Evolutionary conservation across 1,139 yeast genomes (phyloP).

Genomic region (Suhomyces guaymorum): DNA sequence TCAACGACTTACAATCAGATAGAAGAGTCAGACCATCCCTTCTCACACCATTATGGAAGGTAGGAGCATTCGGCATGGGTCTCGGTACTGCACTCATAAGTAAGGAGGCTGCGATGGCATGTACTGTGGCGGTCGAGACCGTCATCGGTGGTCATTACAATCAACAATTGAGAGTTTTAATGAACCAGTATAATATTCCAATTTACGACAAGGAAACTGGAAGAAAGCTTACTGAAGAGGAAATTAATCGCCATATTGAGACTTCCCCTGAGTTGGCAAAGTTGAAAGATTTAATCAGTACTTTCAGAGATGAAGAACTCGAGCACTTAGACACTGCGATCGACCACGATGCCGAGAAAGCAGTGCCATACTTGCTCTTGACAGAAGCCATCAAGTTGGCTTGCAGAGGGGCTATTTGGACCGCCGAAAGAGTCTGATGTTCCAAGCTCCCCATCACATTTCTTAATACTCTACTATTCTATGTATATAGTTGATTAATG

Average conservation of each 20-base stretch:
- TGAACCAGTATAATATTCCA: conserved; percentile 56
- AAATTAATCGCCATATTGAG: conserved; percentile 29
- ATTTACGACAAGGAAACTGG: conserved; percentile 48
- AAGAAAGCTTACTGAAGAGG: conserved; percentile 22
- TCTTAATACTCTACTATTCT: background rate
- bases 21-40: conserved; percentile 89
- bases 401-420: conserved; percentile 85
- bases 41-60: conserved; percentile 89
- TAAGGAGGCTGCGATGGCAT: conserved; percentile 98
- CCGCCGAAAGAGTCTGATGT: conserved; percentile 73
- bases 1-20: conserved; percentile 70
- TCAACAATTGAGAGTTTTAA: conserved; percentile 76
- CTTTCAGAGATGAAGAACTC: conserved; percentile 90
- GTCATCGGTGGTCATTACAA: conserved; percentile 97
- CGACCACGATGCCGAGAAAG: conserved; percentile 86
- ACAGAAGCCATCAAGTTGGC: conserved; percentile 85
- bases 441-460: too few relatives aligned
- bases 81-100: conserved; percentile 82
- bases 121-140: conserved; percentile 98
- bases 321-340: conserved; percentile 96
- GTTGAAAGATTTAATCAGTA: conserved; percentile 63
- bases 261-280: conserved; percentile 56
- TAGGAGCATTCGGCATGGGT: conserved; percentile 87
- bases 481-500: background rate
- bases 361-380: conserved; percentile 84